A percentile compares a stretch with the other conserved stretches of the same genome.
Evolutionary conservation across 352 stramenopile species (phyloP).

Genomic region (Phytophthora vignae): DNA sequence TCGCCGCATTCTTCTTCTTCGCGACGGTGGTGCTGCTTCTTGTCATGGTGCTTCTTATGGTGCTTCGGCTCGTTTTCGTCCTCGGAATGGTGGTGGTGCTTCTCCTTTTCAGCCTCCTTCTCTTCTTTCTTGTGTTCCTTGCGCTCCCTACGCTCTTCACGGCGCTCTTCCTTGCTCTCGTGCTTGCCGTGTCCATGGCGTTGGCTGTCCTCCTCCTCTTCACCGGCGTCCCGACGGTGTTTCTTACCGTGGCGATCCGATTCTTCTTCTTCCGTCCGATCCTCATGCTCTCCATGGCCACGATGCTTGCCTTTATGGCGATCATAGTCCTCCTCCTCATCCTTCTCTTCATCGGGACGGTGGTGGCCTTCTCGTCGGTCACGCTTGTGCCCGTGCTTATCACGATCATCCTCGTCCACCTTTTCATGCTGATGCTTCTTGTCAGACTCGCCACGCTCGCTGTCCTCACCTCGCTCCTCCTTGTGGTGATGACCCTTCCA

Average conservation of each 20-base stretch:
- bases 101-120: conserved; percentile 5
- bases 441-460: background rate
- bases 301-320: conserved; percentile 14
- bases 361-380: conserved; percentile 9
- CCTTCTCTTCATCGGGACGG: conserved; percentile 11
- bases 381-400: conserved; percentile 10
- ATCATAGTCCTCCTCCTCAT: background rate
- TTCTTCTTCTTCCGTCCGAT: conserved; percentile 4
- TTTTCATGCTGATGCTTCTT: conserved; percentile 17
- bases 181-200: background rate
- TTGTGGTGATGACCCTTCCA: conserved; percentile 2
- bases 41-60: background rate
- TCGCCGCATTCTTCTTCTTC: conserved; percentile 20
- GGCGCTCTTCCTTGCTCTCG: conserved; percentile 5
- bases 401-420: background rate
- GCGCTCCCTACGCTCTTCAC: conserved; percentile 14
- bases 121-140: conserved; percentile 15
- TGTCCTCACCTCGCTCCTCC: conserved; percentile 14
- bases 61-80: background rate
- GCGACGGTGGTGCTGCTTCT: conserved; percentile 13
- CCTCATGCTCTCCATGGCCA: conserved; percentile 3
- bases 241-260: conserved; percentile 7
- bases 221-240: conserved; percentile 6
- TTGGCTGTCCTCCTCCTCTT: conserved; percentile 16
- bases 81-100: conserved; percentile 2